A percentile compares a stretch with the other conserved stretches of the same genome.
phyloP scores from a whole-genome alignment of 176 grass and related monocot genomes.

The Cenchrus purpureus region DNA sequence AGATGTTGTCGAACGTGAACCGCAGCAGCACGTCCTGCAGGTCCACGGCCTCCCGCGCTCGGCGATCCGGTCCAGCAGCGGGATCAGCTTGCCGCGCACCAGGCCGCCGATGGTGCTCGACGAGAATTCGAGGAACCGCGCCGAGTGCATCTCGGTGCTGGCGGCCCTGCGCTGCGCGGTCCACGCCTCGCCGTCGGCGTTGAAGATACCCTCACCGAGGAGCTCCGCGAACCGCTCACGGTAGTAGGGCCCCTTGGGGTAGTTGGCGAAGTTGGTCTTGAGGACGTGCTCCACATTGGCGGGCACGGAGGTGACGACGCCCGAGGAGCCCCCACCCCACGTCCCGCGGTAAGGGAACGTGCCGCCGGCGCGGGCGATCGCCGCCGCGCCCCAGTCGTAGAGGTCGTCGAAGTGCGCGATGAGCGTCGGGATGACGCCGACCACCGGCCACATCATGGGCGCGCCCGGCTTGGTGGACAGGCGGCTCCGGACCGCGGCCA shows the following conservation, averaged over 20 bases:
- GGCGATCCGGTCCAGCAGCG: conserved; percentile 42
- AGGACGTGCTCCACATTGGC: conserved; percentile 87
- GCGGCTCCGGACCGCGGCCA: conserved; percentile 42
- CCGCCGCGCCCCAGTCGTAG: conserved; percentile 62
- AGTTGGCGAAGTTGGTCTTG: conserved; percentile 72
- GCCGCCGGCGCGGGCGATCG: conserved; percentile 48
- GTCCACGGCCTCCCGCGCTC: conserved; percentile 41
- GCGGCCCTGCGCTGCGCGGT: conserved; percentile 71
- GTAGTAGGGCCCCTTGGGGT: conserved; percentile 88
- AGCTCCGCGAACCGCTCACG: conserved; percentile 78
- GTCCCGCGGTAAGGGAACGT: conserved; percentile 81
- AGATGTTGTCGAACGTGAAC: conserved; percentile 95
- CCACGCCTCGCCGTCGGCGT: conserved; percentile 75
- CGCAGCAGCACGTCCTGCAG: conserved; percentile 85
- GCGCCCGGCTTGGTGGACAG: conserved; percentile 19
- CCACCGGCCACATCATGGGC: conserved; percentile 85
- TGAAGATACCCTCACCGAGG: conserved; percentile 91
- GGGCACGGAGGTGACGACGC: conserved; percentile 62
- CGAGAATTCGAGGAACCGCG: conserved; percentile 65
- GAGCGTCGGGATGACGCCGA: conserved; percentile 69
- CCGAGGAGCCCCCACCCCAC: conserved; percentile 65
- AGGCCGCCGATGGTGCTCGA: conserved; percentile 45
- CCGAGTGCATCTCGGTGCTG: conserved; percentile 83
- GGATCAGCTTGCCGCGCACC: conserved; percentile 49
- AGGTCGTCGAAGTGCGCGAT: conserved; percentile 54